Conservation (phyloP, 176 grass and related monocot species). For the Chloris gayana region DNA sequence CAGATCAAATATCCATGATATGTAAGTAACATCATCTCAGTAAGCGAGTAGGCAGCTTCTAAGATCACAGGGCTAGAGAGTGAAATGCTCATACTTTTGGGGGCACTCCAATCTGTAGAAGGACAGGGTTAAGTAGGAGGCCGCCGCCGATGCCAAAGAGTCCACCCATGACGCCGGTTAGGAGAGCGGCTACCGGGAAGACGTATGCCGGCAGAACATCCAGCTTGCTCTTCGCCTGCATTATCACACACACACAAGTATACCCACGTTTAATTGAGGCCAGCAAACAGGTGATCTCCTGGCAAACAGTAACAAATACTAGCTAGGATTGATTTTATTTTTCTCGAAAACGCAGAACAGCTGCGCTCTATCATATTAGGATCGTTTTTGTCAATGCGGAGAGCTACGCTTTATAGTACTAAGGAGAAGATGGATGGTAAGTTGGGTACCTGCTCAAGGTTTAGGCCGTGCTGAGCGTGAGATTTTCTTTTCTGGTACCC, state of each 20-base stretch:
- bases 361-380: too few relatives aligned
- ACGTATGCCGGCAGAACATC: constrained; percentile 54
- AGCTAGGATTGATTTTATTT: too few relatives aligned
- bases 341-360: too few relatives aligned
- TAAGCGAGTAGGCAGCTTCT: neutral
- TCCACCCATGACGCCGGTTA: constrained; percentile 62
- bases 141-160: constrained; percentile 77
- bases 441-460: constrained; percentile 21
- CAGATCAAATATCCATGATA: neutral
- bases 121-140: constrained; percentile 66
- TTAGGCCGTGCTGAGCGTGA: neutral
- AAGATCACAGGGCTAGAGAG: neutral
- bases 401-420: too few relatives aligned
- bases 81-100: constrained; percentile 42
- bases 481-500: constrained; percentile 44
- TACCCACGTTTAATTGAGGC: too few relatives aligned
- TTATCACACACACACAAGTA: too few relatives aligned
- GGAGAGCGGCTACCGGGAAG: constrained; percentile 51
- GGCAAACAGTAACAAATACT: neutral
- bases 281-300: too few relatives aligned
- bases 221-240: constrained; percentile 26
- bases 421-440: too few relatives aligned
- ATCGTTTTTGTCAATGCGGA: too few relatives aligned
- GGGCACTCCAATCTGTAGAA: constrained; percentile 68
- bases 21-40: neutral